Base-by-base conservation (phyloP, 371 early-diverging fungal species). In the Sporodiniella umbellata region DNA sequence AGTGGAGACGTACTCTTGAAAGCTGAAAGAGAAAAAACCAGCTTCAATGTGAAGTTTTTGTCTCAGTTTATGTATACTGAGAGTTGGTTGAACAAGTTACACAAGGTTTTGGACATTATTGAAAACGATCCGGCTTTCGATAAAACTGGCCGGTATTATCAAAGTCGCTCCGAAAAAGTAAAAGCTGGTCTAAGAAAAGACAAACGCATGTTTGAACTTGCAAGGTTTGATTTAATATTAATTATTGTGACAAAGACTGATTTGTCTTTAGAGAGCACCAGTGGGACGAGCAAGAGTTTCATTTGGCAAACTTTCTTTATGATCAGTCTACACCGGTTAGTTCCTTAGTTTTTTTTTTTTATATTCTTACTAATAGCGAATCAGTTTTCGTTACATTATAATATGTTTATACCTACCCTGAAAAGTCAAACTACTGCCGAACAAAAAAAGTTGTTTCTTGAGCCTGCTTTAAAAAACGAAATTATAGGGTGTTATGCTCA, bases 401-500 rank as follows among this genome's bases (percentile, higher is more conserved):
- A 68, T 22, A 89, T 92, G 80, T 92, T 93, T 60, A 80, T 90
- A 23, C 93, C 91, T 8, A 86, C 89, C 18, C 67, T 93, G 51
- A 69, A 76, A 50, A 75, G 74, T 33, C 92, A 92, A 59, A 84
- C 84, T n/a, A 79, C 84, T 0, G 82, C 81, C 26, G 91, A 92
- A 68, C 93, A 93, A 70, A 75, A 81, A 59, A 80, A 80, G 48
- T 58, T 83, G 42, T 92, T 88, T 68, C 73, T 91, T 26, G 76
- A 79, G 45, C 83, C 81, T 19, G 92, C 92, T 7, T 70, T 81
- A 46, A 75, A 75, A 35, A 85, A 83, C 59, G 74, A 86, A 51
- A 86, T 91, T 58, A 85, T 92, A 53, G 92, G 92, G 17, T 91
- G 90, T 60, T 91, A 89, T 60, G 90, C 91, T 26, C 89, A 90